Conservation (phyloP, 805 yeast genomes). For the Metschnikowia cerradonensis region DNA sequence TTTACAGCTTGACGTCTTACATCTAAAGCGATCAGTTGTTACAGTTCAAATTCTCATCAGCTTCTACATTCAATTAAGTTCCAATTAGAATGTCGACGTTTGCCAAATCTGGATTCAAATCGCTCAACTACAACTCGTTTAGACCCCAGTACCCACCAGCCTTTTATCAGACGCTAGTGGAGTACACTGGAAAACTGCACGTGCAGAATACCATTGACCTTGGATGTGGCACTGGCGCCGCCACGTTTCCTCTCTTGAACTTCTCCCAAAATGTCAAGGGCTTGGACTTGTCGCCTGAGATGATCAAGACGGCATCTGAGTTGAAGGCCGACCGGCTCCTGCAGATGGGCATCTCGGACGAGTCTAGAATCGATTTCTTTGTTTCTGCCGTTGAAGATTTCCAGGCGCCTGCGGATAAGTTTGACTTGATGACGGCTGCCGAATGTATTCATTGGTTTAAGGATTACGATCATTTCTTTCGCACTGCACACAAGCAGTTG, state of each 20-base stretch:
- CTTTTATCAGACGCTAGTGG: conserved; percentile 29
- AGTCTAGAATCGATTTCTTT: conserved; percentile 26
- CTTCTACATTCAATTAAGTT: too few species aligned
- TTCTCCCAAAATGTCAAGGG: conserved; percentile 39
- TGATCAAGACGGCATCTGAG: conserved; percentile 43
- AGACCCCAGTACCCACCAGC: conserved; percentile 41
- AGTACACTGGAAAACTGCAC: conserved; percentile 21
- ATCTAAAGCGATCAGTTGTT: too few species aligned
- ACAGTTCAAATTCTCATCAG: too few species aligned
- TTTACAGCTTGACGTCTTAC: too few species aligned
- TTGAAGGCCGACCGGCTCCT: conserved; percentile 22
- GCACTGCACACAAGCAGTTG: conserved; percentile 10
- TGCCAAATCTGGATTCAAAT: conserved; percentile 13
- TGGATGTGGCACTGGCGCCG: conserved; percentile 57
- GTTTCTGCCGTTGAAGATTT: conserved; percentile 33
- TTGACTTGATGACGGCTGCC: conserved; percentile 18
- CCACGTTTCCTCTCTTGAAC: conserved; percentile 41
- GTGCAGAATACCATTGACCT: conserved; percentile 31
- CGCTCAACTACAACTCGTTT: conserved; percentile 27
- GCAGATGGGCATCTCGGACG: conserved; percentile 24
- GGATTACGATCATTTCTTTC: conserved; percentile 14
- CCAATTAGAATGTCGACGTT: conserved; percentile 13
- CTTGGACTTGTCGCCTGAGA: conserved; percentile 43
- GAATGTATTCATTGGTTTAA: conserved; percentile 22
- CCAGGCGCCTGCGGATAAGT: conserved; percentile 16